Evolutionary conservation across 2,329 filamentous ascomycete genomes (phyloP).

Genomic region (Ceratocystis papillata): DNA sequence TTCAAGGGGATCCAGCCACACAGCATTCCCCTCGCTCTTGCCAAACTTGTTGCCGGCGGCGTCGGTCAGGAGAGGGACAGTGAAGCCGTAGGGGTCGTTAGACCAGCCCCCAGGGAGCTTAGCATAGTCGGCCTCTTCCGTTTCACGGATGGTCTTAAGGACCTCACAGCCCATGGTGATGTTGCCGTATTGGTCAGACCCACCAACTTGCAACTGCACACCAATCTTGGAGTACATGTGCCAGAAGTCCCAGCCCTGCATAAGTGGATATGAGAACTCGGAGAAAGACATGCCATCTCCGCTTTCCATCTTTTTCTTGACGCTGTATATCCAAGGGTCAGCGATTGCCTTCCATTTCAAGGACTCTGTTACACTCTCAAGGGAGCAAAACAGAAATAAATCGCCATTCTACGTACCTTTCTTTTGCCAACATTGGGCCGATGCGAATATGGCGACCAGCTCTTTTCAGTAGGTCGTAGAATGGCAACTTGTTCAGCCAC

Average conservation of each 20-base stretch:
- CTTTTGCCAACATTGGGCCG: constrained; percentile 76
- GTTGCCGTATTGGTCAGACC: constrained; percentile 93
- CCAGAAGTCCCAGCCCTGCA: constrained; percentile 98
- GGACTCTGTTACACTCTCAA: background rate
- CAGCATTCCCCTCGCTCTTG: constrained; percentile 84
- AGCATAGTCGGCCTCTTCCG: constrained; percentile 38
- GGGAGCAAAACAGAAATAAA: background rate
- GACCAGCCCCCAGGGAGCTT: constrained; percentile 36
- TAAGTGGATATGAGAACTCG: constrained; percentile 84
- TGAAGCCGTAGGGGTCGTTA: constrained; percentile 67
- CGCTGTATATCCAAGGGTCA: constrained; percentile 34
- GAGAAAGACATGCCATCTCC: constrained; percentile 89
- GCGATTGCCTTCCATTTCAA: constrained; percentile 9
- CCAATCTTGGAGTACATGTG: constrained; percentile 57
- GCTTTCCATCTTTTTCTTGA: constrained; percentile 71
- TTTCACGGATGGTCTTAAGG: constrained; percentile 60
- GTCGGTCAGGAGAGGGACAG: constrained; percentile 80
- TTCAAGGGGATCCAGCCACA: constrained; percentile 80
- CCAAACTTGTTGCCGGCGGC: constrained; percentile 82
- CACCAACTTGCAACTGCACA: constrained; percentile 80
- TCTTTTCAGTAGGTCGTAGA: constrained; percentile 64
- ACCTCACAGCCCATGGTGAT: constrained; percentile 83
- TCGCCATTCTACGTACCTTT: constrained; percentile 53
- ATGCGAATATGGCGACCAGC: constrained; percentile 65
- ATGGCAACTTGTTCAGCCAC: constrained; percentile 64